Base-by-base conservation (phyloP, 371 early-diverging fungal genomes). In the Parasitella parasitica region DNA sequence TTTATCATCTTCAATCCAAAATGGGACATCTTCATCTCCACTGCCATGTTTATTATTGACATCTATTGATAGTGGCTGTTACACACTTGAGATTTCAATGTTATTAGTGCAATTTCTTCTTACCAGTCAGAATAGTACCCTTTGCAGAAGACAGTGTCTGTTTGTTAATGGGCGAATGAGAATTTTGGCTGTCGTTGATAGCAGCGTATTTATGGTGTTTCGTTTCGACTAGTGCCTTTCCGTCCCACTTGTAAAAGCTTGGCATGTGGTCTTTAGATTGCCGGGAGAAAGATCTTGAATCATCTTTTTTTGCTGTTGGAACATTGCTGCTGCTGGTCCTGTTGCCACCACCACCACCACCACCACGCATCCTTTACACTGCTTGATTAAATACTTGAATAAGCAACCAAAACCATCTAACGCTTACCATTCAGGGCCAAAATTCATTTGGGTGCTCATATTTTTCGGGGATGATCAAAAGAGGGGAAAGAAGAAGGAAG, bases 201-300 rank as follows among this genome's bases (percentile, higher is more conserved):
- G 32, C 34, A 13, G 28, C 20, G 22, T 32, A 43, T 13, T 57
- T 46, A 32, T 37, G 38, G 2, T 43, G 57, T 32, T 57, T 32
- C 1, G 43, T 32, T 13, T 16, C 13, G 0, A 15, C 41, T 9
- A 46, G 13, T 20, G 41, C 9, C 9, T 80, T 54, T 34, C 72
- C 79, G 18, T 71, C 72, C 7, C 83, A 76, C 37, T 71, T 81
- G 68, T 79, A 89, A 35, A 89, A 72, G 32, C 76, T 80, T 5
- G 89, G 68, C 87, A 89, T 89, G 49, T 77, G 67, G 15, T 88
- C 87, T 61, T 85, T 87, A 22, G 86, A 77, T 70, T 89, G 89
- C 70, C 75, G 78, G 64, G 80, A 85, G 4, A 82, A 84, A 55
- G 78, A 2, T 3, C 43, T 81, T 26, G 78, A 50, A 13, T 26